Base-by-base conservation (phyloP, 768 basidiomycete species). In the Kwoniella dendrophila region DNA sequence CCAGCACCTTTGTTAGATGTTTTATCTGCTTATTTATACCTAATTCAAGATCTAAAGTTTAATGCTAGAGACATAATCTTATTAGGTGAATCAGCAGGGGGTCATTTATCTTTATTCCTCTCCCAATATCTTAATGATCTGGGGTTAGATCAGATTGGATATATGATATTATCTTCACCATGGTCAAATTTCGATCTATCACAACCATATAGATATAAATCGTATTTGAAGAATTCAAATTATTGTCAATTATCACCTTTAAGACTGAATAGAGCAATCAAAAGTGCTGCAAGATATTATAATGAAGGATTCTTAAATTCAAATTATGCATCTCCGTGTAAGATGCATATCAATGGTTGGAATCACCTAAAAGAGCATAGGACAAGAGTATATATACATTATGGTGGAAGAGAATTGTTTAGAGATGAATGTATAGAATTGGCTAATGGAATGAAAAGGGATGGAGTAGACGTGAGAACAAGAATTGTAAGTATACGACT, bases 71-170 rank as follows among this genome's bases (percentile, higher is more conserved):
- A 88, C 67, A 86, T 92, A 70, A 82, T 89, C 56, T 51, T 90
- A 22, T 81, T 81, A 20, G 90, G 90, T 2, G 89, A 92, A 73
- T 90, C 88, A 1, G 88, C 90, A 0, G 90, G 90, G 2, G 90
- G 83, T 4, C 88, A 90, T 75, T 84, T 90, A 26, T 85, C 85
- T 0, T 63, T 79, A 6, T 68, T 73, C 0, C 62, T 80, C 18
- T 72, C 74, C 3, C 69, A 75, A 14, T 78, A 79, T 56, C 63
- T 80, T 20, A 45, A 47, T 8, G 67, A 69, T 26, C 36, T 74
- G 34, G 5, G 24, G 10, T 63, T 69, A 3, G 41, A 63, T 22
- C 63, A 65, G 56, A 63, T 68, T 22, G 73, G 73, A 3, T 32
- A 14, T 26, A 27, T 66, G 29, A 56, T 55, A 38, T 61, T 74